Evolutionary conservation across 257 asterid genomes (phyloP).

Genomic region (Solanum okadae): DNA sequence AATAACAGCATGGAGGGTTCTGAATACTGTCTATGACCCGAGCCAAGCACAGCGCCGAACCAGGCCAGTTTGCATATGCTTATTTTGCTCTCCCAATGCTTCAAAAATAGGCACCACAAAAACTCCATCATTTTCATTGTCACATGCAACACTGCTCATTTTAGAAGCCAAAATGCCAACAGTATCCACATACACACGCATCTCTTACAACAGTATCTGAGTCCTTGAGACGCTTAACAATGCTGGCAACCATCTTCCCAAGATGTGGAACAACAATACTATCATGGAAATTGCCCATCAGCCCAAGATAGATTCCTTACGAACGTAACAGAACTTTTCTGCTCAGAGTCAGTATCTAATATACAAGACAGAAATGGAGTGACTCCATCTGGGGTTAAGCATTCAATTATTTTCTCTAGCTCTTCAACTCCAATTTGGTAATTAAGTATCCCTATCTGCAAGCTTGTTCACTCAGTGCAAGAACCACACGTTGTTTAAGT

Average conservation of each 20-base stretch:
- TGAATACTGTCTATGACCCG: constrained; percentile 67
- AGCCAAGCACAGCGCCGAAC: constrained; percentile 80
- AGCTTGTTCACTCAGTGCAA: constrained; percentile 80
- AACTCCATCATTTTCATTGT: constrained; percentile 47
- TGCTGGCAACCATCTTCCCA: constrained; percentile 66
- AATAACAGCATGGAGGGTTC: constrained; percentile 62
- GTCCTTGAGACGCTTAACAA: constrained; percentile 86
- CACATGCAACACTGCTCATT: constrained; percentile 32
- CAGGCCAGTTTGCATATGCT: constrained; percentile 79
- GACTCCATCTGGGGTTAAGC: constrained; percentile 62
- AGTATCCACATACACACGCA: constrained; percentile 71
- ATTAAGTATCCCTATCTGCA: constrained; percentile 88
- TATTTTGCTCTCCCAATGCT: constrained; percentile 86
- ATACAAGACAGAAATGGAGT: constrained; percentile 73
- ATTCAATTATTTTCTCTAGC: constrained; percentile 60
- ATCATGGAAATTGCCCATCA: constrained; percentile 69
- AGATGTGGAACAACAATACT: constrained; percentile 57
- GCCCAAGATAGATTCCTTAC: constrained; percentile 84
- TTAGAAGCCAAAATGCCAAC: constrained; percentile 70
- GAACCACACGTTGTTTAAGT: constrained; percentile 70
- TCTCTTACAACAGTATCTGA: constrained; percentile 84
- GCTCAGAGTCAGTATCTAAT: constrained; percentile 66
- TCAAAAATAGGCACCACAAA: constrained; percentile 82
- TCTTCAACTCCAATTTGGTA: constrained; percentile 80
- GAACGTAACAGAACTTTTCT: constrained; percentile 79